Evolutionary conservation across 1,139 yeast species (phyloP), one percentile per base, ranked within the genome.

Genomic region (Arxiozyma slooffiae): DNA sequence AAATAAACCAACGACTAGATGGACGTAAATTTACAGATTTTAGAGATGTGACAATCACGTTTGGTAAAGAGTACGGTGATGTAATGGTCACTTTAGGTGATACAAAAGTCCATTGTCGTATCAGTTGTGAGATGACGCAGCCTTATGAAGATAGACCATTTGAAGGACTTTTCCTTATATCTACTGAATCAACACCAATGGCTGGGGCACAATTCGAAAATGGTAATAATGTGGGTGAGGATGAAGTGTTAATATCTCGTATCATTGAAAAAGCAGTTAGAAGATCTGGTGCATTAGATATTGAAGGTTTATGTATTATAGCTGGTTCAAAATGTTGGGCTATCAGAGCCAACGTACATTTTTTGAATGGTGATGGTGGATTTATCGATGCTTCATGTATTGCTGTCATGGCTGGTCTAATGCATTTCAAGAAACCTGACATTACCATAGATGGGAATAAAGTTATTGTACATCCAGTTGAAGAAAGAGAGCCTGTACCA

Each of bases 251-350:
- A 55, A 81, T 89, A 37, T 77, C 90, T 16, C 72, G 97, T 62
- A 74, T 89, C 52, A 81, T 92, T 49, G 98, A 92, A 63, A 92
- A 90, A 65, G 90, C 97, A 1, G 84, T 92, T 49, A 76, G 95
- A 60, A 75, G 97, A 61, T 85, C 96, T 1, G 85, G 85, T 56
- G 95, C 97, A 0, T 72, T 92, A 46, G 98, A 92, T 68, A 75
- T 90, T 47, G 98, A 92, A 64, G 81, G 88, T 53, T 71, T 92
- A 49, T 90, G 97, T 71, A 87, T 92, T 47, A 79, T 86, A 26
- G 96, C 97, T 0, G 97, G 97, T 1, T 78, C 81, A 53, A 82
- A 87, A 58, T 90, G 95, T 61, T 92, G 98, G 98, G 76, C 81
- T 52, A 73, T 92, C 18, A 75, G 94, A 51, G 97, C 95, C 0